A percentile compares a stretch with the other conserved stretches of the same genome.
These are phyloP conservation scores for Nymphaea colorata DNA, from an alignment of 164 flowering plant species.

Conservation along the genomic window DNA sequence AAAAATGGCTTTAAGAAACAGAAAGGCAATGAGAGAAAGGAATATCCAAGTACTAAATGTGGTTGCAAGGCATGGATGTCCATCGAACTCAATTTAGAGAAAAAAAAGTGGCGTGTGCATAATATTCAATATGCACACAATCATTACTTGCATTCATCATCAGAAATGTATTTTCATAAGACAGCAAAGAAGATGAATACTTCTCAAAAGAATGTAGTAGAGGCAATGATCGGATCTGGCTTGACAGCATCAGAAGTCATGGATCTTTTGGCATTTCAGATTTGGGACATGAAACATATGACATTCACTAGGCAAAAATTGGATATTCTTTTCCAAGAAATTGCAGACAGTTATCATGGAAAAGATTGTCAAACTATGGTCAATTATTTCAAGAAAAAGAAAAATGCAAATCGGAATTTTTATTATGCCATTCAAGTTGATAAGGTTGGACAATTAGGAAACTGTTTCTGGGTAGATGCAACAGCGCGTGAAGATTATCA, in stretches of 20 bases:
- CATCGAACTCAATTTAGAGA: not conserved
- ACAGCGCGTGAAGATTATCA: not conserved
- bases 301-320: too few relatives aligned
- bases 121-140: not conserved
- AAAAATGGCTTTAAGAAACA: not conserved
- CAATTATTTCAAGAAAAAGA: slow-evolving; percentile 4
- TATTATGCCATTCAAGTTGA: slow-evolving; percentile 4
- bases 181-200: not conserved
- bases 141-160: not conserved
- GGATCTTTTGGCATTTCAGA: too few relatives aligned
- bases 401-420: not conserved
- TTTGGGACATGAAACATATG: too few relatives aligned
- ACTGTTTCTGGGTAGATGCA: slow-evolving; percentile 7
- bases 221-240: too few relatives aligned
- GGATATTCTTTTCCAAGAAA: too few relatives aligned
- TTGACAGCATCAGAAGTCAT: too few relatives aligned
- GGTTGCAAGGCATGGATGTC: not conserved
- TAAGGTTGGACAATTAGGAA: slow-evolving; percentile 1
- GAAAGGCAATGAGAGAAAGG: not conserved
- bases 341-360: not conserved
- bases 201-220: too few relatives aligned
- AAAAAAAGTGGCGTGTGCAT: not conserved
- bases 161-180: not conserved
- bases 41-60: not conserved
- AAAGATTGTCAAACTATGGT: not conserved